phyloP scores from a whole-genome alignment of 495 filamentous ascomycete species.

The Parmelia sp. region DNA sequence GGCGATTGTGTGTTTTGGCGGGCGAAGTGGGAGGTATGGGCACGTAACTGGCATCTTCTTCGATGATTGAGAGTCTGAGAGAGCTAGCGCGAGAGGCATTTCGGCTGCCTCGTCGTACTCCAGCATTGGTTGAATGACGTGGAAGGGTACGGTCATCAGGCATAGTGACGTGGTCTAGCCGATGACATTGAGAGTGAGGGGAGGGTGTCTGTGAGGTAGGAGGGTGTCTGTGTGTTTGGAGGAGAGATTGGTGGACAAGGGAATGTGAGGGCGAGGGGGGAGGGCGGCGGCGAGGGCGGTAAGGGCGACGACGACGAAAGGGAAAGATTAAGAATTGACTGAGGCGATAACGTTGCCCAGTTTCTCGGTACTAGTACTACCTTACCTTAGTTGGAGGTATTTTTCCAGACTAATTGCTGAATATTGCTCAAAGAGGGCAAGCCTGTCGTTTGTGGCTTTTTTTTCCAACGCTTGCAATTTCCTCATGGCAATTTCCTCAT shows the following conservation, averaged over 20 bases:
- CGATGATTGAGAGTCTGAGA: constrained; percentile 27
- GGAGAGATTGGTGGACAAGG: not conserved
- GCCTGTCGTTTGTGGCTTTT: no score
- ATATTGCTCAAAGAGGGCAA: no score
- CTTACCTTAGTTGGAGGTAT: no score
- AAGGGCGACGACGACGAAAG: not conserved
- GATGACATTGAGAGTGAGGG: not conserved
- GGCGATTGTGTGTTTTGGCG: constrained; percentile 18
- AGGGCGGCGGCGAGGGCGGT: not conserved
- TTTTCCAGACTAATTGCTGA: no score
- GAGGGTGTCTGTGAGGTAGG: not conserved
- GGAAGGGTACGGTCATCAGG: constrained; percentile 10
- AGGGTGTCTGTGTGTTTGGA: not conserved
- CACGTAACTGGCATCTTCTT: constrained; percentile 21
- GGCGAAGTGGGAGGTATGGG: constrained; percentile 9
- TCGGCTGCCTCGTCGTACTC: constrained; percentile 1
- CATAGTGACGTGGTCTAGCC: not conserved
- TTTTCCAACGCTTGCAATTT: no score
- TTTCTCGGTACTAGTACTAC: no score
- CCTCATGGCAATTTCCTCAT: no score
- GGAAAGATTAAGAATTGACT: no score
- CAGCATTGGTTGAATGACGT: constrained; percentile 18
- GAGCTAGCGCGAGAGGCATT: constrained; percentile 18
- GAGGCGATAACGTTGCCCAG: no score
- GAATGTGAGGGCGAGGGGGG: not conserved